Evolutionary conservation across 208 protist species (phyloP).

Genomic region (Trypanosoma melophagium): DNA sequence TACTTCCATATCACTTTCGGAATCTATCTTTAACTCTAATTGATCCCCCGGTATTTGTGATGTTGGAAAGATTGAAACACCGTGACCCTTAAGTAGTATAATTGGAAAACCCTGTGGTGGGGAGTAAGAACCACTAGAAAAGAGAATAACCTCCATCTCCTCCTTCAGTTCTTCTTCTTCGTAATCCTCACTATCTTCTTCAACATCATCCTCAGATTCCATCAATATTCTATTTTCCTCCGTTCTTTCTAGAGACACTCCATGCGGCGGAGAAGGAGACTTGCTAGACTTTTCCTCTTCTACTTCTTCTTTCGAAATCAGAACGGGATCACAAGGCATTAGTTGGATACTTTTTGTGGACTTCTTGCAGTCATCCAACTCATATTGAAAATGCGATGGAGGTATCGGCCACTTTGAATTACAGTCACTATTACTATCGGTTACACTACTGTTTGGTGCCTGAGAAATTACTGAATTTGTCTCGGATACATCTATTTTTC

Average conservation of each 20-base stretch:
- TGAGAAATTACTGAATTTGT: neutral
- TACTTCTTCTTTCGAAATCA: neutral
- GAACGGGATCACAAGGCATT: neutral
- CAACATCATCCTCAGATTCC: neutral
- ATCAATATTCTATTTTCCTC: neutral
- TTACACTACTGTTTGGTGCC: neutral
- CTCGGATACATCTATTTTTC: neutral
- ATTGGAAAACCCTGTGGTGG: neutral
- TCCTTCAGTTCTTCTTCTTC: neutral
- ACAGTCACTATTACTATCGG: neutral
- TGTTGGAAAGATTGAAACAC: constrained; percentile 2
- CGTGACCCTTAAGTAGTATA: neutral
- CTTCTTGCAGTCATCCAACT: neutral
- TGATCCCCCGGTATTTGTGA: neutral
- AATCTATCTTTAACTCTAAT: neutral
- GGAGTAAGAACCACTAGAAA: neutral
- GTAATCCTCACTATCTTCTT: neutral
- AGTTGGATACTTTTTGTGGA: neutral
- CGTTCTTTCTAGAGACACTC: neutral
- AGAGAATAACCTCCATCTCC: no score
- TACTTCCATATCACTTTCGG: no score
- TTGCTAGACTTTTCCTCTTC: neutral
- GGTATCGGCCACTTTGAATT: constrained; percentile 15
- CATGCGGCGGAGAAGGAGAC: neutral
- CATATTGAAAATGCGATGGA: constrained; percentile 1